Conservation (phyloP, 2,329 filamentous ascomycete species). For the Torrubiellomyces zombiae region DNA sequence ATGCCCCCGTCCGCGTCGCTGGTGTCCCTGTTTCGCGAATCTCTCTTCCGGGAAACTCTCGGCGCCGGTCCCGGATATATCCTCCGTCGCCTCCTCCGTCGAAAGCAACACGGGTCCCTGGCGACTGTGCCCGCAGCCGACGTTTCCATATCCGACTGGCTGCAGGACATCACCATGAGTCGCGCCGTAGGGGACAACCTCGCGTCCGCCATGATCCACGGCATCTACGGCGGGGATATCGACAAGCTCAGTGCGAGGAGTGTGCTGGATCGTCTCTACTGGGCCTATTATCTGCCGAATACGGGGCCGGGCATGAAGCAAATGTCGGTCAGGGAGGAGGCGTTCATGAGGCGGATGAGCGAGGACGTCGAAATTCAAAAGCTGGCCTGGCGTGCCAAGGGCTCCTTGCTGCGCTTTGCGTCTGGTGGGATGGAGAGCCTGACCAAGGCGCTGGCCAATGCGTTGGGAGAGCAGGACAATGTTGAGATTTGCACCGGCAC, state of each 20-base stretch:
- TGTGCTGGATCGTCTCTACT: conserved; percentile 21
- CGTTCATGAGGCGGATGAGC: conserved; percentile 12
- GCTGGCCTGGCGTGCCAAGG: conserved; percentile 14
- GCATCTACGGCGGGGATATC: conserved; percentile 84
- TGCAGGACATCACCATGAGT: conserved; percentile 14
- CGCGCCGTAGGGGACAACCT: conserved; percentile 48
- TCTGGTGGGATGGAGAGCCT: conserved; percentile 46
- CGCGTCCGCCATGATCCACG: conserved; percentile 61
- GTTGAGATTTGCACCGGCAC: conserved; percentile 38
- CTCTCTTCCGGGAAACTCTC: conserved; percentile 16
- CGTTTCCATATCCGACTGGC: conserved; percentile 20
- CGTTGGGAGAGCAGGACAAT: conserved; percentile 35
- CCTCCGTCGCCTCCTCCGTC: conserved; percentile 8
- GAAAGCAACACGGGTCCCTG: too few relatives aligned
- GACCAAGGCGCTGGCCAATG: conserved; percentile 32
- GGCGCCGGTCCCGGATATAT: conserved; percentile 12
- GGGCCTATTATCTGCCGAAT: conserved; percentile 13
- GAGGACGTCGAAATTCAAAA: conserved; percentile 13
- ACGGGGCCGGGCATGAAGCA: conserved; percentile 24
- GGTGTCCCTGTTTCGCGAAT: conserved; percentile 12
- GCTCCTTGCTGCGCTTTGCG: conserved; percentile 19
- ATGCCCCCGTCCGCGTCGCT: conserved; percentile 14
- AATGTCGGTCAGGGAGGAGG: conserved; percentile 14
- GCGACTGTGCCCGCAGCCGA: conserved; percentile 12
- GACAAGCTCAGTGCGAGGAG: conserved; percentile 60